These are phyloP conservation scores for Puya raimondii DNA, from an alignment of 176 grass and related monocot species.

Conservation along the genomic window DNA sequence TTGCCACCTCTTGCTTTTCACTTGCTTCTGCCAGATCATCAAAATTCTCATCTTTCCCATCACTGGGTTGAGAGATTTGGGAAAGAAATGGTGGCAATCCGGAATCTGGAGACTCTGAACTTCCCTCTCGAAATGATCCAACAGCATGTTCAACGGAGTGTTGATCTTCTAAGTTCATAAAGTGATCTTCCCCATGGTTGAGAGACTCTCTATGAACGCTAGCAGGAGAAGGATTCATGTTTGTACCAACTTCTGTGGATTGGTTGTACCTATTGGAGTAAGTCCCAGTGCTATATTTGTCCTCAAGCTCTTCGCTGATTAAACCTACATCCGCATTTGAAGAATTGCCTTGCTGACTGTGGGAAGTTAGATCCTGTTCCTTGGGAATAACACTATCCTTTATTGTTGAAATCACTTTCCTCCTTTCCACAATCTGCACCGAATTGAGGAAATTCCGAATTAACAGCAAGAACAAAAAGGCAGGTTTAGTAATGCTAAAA, in stretches of 20 bases:
- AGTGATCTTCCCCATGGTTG: constrained; percentile 16
- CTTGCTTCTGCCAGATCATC: constrained; percentile 12
- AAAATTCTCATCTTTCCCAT: constrained; percentile 24
- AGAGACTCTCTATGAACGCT: constrained; percentile 25
- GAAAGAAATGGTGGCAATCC: constrained; percentile 20
- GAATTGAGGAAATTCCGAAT: constrained; percentile 23
- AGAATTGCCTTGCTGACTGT: constrained; percentile 32
- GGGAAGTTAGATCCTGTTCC: constrained; percentile 25
- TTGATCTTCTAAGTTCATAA: constrained; percentile 25
- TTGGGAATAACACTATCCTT: constrained; percentile 45
- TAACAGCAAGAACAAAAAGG: constrained; percentile 22
- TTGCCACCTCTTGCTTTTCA: constrained; percentile 18
- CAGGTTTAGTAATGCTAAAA: neutral
- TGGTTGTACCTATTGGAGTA: constrained; percentile 25
- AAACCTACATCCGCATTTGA: constrained; percentile 23
- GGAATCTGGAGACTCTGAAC: constrained; percentile 21
- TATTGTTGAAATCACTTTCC: constrained; percentile 49
- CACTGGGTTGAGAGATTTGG: constrained; percentile 26
- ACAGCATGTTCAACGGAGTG: constrained; percentile 18
- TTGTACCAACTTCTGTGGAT: constrained; percentile 21
- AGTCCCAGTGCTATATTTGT: constrained; percentile 11
- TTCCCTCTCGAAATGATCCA: constrained; percentile 29
- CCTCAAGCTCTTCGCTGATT: constrained; percentile 18
- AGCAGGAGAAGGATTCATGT: neutral
- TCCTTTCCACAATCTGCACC: constrained; percentile 76